These are phyloP conservation scores for Akanthomyces uredinophilus DNA, from an alignment of 2,329 filamentous ascomycete species.

Conservation along the genomic window DNA sequence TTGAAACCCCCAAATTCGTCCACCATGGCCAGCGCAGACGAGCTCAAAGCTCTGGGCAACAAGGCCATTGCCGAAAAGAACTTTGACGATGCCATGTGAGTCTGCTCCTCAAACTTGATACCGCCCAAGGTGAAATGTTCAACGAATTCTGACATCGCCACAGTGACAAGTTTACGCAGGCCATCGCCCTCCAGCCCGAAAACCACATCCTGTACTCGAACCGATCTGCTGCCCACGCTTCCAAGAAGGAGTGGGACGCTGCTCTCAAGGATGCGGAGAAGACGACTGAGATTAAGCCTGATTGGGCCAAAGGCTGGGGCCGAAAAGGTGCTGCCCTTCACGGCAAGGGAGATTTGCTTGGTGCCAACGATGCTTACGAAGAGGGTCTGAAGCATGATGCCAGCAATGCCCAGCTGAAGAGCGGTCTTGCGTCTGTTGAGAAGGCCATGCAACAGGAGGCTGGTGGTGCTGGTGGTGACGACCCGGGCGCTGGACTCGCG, in stretches of 20 bases:
- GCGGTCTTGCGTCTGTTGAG: constrained; percentile 76
- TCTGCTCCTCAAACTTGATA: constrained; percentile 22
- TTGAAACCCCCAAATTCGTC: constrained; percentile 9
- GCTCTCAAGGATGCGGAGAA: constrained; percentile 88
- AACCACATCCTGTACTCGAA: constrained; percentile 99
- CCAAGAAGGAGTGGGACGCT: constrained; percentile 79
- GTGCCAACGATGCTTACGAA: constrained; percentile 84
- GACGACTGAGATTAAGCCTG: constrained; percentile 89
- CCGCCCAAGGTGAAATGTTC: not conserved
- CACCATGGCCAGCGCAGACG: constrained; percentile 57
- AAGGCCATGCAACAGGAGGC: constrained; percentile 69
- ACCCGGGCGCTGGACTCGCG: constrained; percentile 72
- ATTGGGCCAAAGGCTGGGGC: constrained; percentile 96
- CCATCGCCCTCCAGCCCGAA: constrained; percentile 77
- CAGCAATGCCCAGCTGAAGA: constrained; percentile 87
- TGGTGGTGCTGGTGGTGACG: constrained; percentile 43
- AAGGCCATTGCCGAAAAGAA: constrained; percentile 98
- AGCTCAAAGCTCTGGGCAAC: constrained; percentile 97
- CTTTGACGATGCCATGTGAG: constrained; percentile 91
- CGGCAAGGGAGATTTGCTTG: constrained; percentile 78
- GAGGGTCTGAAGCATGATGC: constrained; percentile 91
- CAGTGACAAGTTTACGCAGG: constrained; percentile 91
- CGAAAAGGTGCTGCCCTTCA: constrained; percentile 89
- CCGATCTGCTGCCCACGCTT: constrained; percentile 81
- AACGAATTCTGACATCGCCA: constrained; percentile 17